These are phyloP conservation scores for Paraconiothyrium brasiliense DNA, from an alignment of 2,329 filamentous ascomycete genomes.

Conservation along the genomic window DNA sequence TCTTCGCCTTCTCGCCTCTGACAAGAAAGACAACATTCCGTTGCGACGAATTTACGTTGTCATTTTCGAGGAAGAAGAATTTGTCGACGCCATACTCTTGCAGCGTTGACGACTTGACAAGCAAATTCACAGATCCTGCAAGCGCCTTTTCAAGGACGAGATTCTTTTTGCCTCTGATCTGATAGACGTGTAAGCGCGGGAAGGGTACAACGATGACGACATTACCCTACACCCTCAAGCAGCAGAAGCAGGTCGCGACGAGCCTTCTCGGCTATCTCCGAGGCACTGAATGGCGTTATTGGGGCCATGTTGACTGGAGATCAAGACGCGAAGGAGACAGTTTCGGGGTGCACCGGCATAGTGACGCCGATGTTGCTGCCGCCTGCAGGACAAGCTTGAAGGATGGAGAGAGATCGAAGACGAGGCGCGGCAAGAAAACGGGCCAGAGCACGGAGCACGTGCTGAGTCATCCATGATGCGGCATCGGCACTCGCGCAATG, in stretches of 20 bases:
- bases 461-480: conserved; percentile 11
- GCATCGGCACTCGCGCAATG: not conserved
- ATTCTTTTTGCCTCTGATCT: conserved; percentile 99
- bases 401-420: conserved; percentile 8
- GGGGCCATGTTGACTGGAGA: conserved; percentile 66
- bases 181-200: conserved; percentile 44
- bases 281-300: conserved; percentile 74
- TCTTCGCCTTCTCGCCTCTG: conserved; percentile 85
- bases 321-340: conserved; percentile 8
- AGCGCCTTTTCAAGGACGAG: conserved; percentile 91
- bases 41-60: conserved; percentile 93
- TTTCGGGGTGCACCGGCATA: conserved; percentile 13
- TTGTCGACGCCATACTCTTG: conserved; percentile 99
- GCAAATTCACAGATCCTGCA: conserved; percentile 86
- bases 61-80: conserved; percentile 95
- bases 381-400: conserved; percentile 8
- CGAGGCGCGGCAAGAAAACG: not conserved
- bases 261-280: conserved; percentile 81
- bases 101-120: conserved; percentile 93
- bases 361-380: conserved; percentile 21
- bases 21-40: conserved; percentile 95
- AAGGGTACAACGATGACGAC: conserved; percentile 34
- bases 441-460: conserved; percentile 11
- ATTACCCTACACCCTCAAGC: conserved; percentile 88
- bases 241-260: conserved; percentile 89